phyloP scores from a whole-genome alignment of 176 grass and related monocot genomes.

The Saccharum spontaneum region DNA sequence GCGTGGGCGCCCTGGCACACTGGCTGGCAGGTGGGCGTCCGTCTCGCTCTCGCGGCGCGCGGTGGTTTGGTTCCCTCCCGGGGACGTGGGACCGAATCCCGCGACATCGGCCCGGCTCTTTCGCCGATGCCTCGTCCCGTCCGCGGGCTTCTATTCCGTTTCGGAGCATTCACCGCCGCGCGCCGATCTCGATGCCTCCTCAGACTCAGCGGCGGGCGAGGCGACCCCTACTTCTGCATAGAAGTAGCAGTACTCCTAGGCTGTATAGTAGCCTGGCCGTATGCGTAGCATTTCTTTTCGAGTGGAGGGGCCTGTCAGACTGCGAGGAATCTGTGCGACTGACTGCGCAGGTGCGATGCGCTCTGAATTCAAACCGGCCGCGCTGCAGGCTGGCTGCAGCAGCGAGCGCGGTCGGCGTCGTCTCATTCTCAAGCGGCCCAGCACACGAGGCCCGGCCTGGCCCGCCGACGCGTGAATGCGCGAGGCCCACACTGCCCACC shows the following conservation, averaged over 20 bases:
- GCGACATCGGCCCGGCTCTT: slow-evolving; percentile 38
- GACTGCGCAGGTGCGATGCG: neutral
- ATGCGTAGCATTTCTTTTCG: too few species aligned
- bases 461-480: neutral
- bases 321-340: slow-evolving; percentile 9
- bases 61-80: neutral
- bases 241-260: too few species aligned
- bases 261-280: too few species aligned
- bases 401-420: too few species aligned
- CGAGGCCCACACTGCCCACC: neutral
- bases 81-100: slow-evolving; percentile 37
- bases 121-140: slow-evolving; percentile 9
- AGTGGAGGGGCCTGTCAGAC: neutral
- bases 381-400: too few species aligned
- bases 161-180: slow-evolving; percentile 27
- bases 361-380: neutral
- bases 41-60: neutral
- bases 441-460: too few species aligned
- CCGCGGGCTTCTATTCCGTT: slow-evolving; percentile 42
- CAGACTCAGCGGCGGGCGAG: neutral
- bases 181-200: slow-evolving; percentile 15
- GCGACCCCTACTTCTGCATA: neutral
- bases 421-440: too few species aligned
- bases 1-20: neutral
- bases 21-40: neutral